A percentile compares a stretch with the other conserved stretches of the same genome.
phyloP scores from a whole-genome alignment of 208 protist species.

The Lotmaria passim region DNA sequence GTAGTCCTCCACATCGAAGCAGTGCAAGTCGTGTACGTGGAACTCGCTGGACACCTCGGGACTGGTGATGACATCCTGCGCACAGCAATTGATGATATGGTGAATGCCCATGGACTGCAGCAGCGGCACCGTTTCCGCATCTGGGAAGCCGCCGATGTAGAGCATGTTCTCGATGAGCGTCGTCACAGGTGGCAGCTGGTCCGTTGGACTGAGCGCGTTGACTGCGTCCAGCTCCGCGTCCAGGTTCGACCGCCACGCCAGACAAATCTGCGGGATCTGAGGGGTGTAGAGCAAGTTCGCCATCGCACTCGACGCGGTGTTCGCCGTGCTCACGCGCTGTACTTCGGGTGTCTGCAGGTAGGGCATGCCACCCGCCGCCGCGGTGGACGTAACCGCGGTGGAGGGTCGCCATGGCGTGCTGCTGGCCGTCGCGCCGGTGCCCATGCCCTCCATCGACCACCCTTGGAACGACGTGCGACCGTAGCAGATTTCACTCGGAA shows the following conservation, averaged over 20 bases:
- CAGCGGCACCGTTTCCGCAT: constrained; percentile 55
- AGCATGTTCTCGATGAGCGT: constrained; percentile 59
- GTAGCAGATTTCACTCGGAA: constrained; percentile 14
- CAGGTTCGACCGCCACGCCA: constrained; percentile 51
- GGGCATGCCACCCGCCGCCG: neutral
- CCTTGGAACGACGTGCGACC: constrained; percentile 26
- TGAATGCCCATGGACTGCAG: constrained; percentile 55
- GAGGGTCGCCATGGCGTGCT: constrained; percentile 22
- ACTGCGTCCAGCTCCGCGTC: constrained; percentile 59
- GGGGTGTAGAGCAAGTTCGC: constrained; percentile 63
- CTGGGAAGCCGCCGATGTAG: constrained; percentile 82
- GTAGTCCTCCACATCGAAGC: constrained; percentile 73
- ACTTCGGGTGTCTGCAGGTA: constrained; percentile 46
- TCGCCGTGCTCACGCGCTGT: constrained; percentile 21
- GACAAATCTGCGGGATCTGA: constrained; percentile 46
- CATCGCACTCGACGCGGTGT: constrained; percentile 5
- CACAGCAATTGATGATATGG: constrained; percentile 85
- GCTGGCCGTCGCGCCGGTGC: neutral
- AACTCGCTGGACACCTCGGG: constrained; percentile 45
- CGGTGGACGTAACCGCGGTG: neutral
- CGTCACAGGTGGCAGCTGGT: constrained; percentile 50
- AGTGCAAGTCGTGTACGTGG: constrained; percentile 46
- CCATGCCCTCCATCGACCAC: constrained; percentile 6
- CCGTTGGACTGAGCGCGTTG: constrained; percentile 29
- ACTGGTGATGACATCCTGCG: constrained; percentile 50